Percentiles rank a stretch among this genome's conserved stretches.
Conservation (phyloP, 306 rosid genomes). For the Cotoneaster glaucophyllus region DNA sequence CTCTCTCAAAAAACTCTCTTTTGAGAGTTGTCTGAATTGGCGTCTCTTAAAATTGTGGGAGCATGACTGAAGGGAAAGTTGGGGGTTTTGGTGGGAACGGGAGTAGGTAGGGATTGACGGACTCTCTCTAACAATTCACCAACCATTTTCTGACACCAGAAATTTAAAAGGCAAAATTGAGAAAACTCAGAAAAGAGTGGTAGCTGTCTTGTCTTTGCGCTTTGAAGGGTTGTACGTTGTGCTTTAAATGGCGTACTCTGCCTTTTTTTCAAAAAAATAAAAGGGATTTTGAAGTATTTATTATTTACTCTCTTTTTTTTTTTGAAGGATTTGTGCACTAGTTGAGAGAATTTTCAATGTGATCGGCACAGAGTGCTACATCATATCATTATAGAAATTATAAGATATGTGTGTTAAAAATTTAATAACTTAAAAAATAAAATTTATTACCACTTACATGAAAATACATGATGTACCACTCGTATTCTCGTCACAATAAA, state of each 20-base stretch:
- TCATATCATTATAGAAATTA: no score
- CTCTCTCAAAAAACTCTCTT: neutral
- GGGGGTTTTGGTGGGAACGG: constrained; percentile 38
- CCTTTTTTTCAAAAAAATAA: neutral
- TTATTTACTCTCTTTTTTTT: no score
- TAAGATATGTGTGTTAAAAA: no score
- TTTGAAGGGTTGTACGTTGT: neutral
- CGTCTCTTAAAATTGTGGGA: neutral
- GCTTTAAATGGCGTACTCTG: neutral
- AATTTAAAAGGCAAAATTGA: constrained; percentile 2
- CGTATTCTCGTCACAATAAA: no score
- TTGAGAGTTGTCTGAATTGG: neutral
- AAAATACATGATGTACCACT: no score
- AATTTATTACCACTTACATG: no score
- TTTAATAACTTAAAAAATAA: no score
- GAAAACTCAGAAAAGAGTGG: neutral
- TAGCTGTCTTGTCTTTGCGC: neutral
- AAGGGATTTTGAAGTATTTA: neutral
- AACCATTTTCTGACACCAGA: constrained; percentile 18
- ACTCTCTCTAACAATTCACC: neutral
- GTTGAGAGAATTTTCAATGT: neutral
- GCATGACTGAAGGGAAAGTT: constrained; percentile 1
- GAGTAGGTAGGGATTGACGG: neutral
- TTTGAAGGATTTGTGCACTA: no score
- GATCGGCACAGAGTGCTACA: no score